Conservation (phyloP, 768 basidiomycete genomes). For the Boletus rufocinnamomeus region DNA sequence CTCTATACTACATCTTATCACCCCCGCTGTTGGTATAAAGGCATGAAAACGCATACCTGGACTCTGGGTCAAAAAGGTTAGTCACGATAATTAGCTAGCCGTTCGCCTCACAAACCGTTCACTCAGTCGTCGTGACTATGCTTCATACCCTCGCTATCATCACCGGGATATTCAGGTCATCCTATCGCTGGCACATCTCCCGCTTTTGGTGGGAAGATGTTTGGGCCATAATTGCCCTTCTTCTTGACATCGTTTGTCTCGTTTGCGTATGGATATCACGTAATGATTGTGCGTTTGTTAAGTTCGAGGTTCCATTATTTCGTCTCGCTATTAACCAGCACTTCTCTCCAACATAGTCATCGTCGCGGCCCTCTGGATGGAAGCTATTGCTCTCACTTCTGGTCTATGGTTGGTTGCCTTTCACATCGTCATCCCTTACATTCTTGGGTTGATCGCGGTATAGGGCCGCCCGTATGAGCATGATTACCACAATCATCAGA, state of each 20-base stretch:
- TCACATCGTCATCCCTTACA: neutral
- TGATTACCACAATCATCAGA: conserved; percentile 3
- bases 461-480: conserved; percentile 9
- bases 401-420: conserved; percentile 2
- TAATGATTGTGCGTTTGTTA: neutral
- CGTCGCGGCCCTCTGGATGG: neutral
- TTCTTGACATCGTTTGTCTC: neutral
- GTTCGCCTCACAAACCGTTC: neutral
- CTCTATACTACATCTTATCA: neutral
- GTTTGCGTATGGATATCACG: neutral
- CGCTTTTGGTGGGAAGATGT: conserved; percentile 6
- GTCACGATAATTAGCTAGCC: neutral
- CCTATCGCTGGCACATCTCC: conserved; percentile 5
- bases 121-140: neutral
- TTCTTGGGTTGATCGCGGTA: neutral
- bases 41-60: neutral
- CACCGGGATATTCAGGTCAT: conserved; percentile 2
- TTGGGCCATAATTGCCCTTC: conserved; percentile 3
- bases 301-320: neutral
- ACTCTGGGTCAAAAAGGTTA: neutral
- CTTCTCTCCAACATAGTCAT: neutral
- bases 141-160: conserved; percentile 1
- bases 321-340: neutral
- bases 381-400: neutral
- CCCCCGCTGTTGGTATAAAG: neutral